phyloP scores from a whole-genome alignment of 129 eudicot species.

The Flaveria brownii region DNA sequence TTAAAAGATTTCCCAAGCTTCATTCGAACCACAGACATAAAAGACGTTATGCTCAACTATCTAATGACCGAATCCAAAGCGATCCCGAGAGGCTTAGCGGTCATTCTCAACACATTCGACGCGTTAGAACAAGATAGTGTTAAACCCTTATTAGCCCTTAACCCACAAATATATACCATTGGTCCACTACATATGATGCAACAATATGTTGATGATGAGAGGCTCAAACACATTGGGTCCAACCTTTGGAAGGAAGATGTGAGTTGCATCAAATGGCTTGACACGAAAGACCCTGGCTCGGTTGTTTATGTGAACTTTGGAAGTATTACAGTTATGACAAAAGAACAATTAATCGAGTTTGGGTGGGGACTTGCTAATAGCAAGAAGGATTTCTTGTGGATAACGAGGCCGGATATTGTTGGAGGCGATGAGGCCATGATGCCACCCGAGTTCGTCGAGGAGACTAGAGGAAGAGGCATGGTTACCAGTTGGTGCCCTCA shows the following conservation, averaged over 20 bases:
- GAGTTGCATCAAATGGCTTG: conserved; percentile 59
- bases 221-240: conserved; percentile 22
- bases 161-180: conserved; percentile 35
- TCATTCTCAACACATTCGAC: conserved; percentile 62
- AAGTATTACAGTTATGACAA: conserved; percentile 52
- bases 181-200: conserved; percentile 51
- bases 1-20: conserved; percentile 59
- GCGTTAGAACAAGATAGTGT: conserved; percentile 47
- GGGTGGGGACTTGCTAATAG: conserved; percentile 79
- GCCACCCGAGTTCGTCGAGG: conserved; percentile 40
- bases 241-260: conserved; percentile 65
- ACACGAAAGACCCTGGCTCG: conserved; percentile 43
- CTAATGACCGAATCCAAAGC: conserved; percentile 16
- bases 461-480: conserved; percentile 50
- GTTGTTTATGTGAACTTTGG: conserved; percentile 73
- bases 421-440: conserved; percentile 50
- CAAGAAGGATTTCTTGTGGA: conserved; percentile 57
- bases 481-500: conserved; percentile 65
- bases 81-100: conserved; percentile 32
- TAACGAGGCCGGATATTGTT: conserved; percentile 57
- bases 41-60: conserved; percentile 52
- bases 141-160: conserved; percentile 27
- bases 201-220: conserved; percentile 35
- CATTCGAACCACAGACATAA: conserved; percentile 56
- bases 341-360: conserved; percentile 53